phyloP scores from a whole-genome alignment of 306 rosid genomes.

The Canavalia ensiformis region DNA sequence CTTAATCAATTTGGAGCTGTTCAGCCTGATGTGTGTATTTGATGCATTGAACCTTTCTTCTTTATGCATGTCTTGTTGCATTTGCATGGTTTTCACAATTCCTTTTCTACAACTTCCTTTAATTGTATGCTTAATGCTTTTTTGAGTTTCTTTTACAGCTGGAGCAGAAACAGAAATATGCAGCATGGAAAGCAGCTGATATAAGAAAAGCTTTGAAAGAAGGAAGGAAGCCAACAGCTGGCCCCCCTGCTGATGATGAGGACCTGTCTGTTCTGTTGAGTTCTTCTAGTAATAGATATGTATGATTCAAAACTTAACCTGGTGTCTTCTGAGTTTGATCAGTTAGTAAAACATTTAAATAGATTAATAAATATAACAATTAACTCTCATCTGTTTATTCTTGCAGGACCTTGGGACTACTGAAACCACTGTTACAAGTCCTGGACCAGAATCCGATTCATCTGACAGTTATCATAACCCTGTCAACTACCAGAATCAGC shows the following conservation, averaged over 20 bases:
- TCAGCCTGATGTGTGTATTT: slow-evolving; percentile 89
- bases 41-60: slow-evolving; percentile 34
- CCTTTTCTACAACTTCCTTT: slow-evolving; percentile 31
- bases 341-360: not conserved
- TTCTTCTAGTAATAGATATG: slow-evolving; percentile 65
- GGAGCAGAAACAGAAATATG: slow-evolving; percentile 98
- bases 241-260: slow-evolving; percentile 92
- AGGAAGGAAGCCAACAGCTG: slow-evolving; percentile 89
- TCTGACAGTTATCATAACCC: slow-evolving; percentile 57
- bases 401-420: slow-evolving; percentile 74
- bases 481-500: slow-evolving; percentile 53
- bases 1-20: slow-evolving; percentile 84
- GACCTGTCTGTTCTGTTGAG: slow-evolving; percentile 73
- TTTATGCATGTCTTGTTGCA: slow-evolving; percentile 33
- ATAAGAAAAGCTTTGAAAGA: slow-evolving; percentile 98
- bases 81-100: slow-evolving; percentile 8
- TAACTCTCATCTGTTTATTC: slow-evolving; percentile 45
- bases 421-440: slow-evolving; percentile 56
- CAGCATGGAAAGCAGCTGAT: slow-evolving; percentile 99
- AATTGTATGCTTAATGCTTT: slow-evolving; percentile 37
- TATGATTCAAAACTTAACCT: slow-evolving; percentile 54
- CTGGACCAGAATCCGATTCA: slow-evolving; percentile 64
- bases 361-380: not conserved
- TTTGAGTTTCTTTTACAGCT: slow-evolving; percentile 65
- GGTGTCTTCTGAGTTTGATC: slow-evolving; percentile 22